Base-by-base conservation (phyloP, 805 yeast species). In the Cyberlindnera veronae region DNA sequence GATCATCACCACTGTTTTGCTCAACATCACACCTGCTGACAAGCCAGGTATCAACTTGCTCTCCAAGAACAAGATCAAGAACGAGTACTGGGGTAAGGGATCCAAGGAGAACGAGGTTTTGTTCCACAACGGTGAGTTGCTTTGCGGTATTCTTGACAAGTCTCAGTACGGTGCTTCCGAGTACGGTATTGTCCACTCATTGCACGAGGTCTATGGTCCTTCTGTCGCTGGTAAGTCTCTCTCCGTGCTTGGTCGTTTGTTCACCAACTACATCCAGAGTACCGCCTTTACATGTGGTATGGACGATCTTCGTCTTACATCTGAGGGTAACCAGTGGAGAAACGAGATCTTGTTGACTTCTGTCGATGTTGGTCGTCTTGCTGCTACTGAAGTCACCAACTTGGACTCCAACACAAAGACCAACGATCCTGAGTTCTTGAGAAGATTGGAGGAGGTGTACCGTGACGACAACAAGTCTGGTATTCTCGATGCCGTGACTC, bases 221-320 rank as follows among this genome's bases (percentile, higher is more conserved):
- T 77, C 76, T 36, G 76, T 81, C 55, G 96, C 98, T 16, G 96
- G 97, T 45, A 83, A 85, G 58, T 76, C 93, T 6, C 70, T 93
- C 35, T 84, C 95, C 36, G 95, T 91, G n/a, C 73, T 93, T 46
- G 98, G 99, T 49, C 77, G 99, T 57, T 72, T 93, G 40, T 91
- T 95, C 68, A 95, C 99, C 17, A 88, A 86, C 63, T 93, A 88
- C 64, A 89, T 84, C 57, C 90, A 84, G 77, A 75, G 79, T 69
- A 84, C 87, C 42, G 98, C 96, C 2, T 86, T 93, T 61, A 93
- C 99, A 7, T 93, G 99, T 81, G 99, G 99, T 76, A 95, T 93
- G 99, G 99, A 93, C 63, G 99, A 93, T 69, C 73, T 93, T 63
- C 79, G 95, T 61, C 74, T 95, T 53, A 93, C 98, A 17, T 77